Base-by-base conservation (phyloP, 2,329 filamentous ascomycete species). In the Pestalotiopsis sp. region DNA sequence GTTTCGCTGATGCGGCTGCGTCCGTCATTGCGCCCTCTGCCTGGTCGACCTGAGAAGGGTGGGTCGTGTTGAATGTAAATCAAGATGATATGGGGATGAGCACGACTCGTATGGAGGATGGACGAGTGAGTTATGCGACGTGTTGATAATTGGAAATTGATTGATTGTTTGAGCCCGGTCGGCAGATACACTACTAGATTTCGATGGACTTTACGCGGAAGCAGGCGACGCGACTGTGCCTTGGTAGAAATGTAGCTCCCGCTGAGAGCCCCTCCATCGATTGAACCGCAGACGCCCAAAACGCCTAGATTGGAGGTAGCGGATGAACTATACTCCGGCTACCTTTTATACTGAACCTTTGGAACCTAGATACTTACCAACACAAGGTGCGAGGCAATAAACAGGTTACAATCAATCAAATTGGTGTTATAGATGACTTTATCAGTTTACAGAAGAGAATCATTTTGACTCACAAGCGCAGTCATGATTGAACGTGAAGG, bases 21-120 rank as follows among this genome's bases (percentile, higher is more conserved):
- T 87, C 85, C 41, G 83, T 75, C 85, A 87, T 87, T 59, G 41
- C 73, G 65, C 41, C 17, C 62, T 25, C 12, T 63, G 12, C 14
- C 12, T 23, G 39, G 11, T n/a, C 25, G 25, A 65, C 31, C 31
- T 9, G 41, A 25, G 9, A 27, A 57, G 9, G 64, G 45, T 31
- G 57, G 11, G 11, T 27, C 17, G 25, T 13, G 4, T 13, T 13
- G 7, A 36, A 25, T 59, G 57, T 25, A 17, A 6, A 27, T 36
- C 57, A 23, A 59, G 57, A 36, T 9, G 23, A 17, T n/a, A 20
- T 52, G 7, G 7, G n/a, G 4, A 11, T 52, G 41, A 36, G 31
- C 31, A 36, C 31, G 5, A 36, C 31, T 36, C 31, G 31, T 36
- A 9, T 36, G 7, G 7, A 6, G 31, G 31, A 36, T 36, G 31